Conservation (phyloP, 2,329 filamentous ascomycete species). For the Thielaviopsis ethacetica region DNA sequence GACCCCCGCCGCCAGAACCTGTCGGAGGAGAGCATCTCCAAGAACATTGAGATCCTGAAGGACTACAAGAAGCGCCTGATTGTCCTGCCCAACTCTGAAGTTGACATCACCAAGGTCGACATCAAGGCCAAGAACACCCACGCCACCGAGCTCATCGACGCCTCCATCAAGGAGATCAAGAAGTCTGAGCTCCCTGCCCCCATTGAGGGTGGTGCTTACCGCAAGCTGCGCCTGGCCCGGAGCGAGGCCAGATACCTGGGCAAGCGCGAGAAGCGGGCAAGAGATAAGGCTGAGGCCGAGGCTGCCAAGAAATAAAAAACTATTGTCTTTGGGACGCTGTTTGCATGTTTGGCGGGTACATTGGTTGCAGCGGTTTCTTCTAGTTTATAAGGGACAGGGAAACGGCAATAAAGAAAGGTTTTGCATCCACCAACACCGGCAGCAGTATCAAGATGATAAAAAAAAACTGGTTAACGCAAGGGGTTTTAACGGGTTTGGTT, state of each 20-base stretch:
- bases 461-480: conserved; percentile 10
- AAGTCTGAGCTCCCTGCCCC: conserved; percentile 65
- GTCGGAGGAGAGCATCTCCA: conserved; percentile 82
- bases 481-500: conserved; percentile 21
- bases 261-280: conserved; percentile 81
- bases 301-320: conserved; percentile 65
- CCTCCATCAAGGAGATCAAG: conserved; percentile 57
- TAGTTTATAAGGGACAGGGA: conserved; percentile 11
- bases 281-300: conserved; percentile 74
- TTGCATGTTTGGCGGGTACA: conserved; percentile 8
- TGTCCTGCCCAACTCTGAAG: conserved; percentile 75
- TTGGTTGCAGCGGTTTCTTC: conserved; percentile 10
- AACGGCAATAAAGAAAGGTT: conserved; percentile 19
- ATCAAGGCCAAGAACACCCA: conserved; percentile 32
- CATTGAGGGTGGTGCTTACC: conserved; percentile 71
- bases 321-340: conserved; percentile 8
- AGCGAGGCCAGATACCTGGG: conserved; percentile 68
- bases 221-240: conserved; percentile 68
- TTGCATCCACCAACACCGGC: conserved; percentile 15
- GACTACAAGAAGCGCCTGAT: conserved; percentile 93
- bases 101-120: conserved; percentile 55
- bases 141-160: conserved; percentile 53
- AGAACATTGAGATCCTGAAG: conserved; percentile 95
- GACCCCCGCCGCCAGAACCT: conserved; percentile 95
- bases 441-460: conserved; percentile 9